These are phyloP conservation scores for Spongispora temasekensis DNA, from an alignment of 1,284 basidiomycete species.

Conservation along the genomic window DNA sequence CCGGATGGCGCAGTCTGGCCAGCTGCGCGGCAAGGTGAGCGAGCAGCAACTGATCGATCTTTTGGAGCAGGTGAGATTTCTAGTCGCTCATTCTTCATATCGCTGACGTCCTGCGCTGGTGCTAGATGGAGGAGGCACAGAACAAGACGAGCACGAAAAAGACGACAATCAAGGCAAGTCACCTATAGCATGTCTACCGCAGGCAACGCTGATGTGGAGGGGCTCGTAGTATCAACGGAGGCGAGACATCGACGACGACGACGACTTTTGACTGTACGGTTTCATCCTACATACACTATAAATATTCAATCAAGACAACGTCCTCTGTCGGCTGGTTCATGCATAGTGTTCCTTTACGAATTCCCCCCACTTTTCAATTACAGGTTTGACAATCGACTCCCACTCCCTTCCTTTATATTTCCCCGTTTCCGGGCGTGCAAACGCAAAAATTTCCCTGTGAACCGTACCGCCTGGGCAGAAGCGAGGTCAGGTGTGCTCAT, in stretches of 20 bases:
- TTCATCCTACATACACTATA: not conserved
- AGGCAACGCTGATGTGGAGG: not conserved
- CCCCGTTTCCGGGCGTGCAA: slow-evolving; percentile 53
- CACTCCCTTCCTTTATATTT: slow-evolving; percentile 64
- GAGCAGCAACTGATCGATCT: slow-evolving; percentile 91
- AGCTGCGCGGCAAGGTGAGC: slow-evolving; percentile 81
- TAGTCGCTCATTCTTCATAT: not conserved
- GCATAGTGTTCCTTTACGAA: slow-evolving; percentile 43
- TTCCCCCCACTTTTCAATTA: slow-evolving; percentile 73
- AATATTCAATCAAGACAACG: too few relatives aligned
- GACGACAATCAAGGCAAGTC: slow-evolving; percentile 66
- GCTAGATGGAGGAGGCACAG: slow-evolving; percentile 70
- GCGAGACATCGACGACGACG: slow-evolving; percentile 64
- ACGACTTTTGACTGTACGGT: slow-evolving; percentile 51
- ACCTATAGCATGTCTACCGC: too few relatives aligned
- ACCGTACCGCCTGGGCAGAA: slow-evolving; percentile 47
- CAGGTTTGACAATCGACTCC: slow-evolving; percentile 69
- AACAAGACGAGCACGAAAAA: slow-evolving; percentile 56
- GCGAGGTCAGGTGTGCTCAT: slow-evolving; percentile 3
- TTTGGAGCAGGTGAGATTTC: slow-evolving; percentile 79
- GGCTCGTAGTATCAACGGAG: slow-evolving; percentile 67
- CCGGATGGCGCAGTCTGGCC: slow-evolving; percentile 92
- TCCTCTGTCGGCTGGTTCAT: slow-evolving; percentile 11
- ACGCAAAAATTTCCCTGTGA: slow-evolving; percentile 79
- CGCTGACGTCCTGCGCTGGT: not conserved